phyloP scores from a whole-genome alignment of 2,329 filamentous ascomycete genomes.

The Sclerotinia subarctica region DNA sequence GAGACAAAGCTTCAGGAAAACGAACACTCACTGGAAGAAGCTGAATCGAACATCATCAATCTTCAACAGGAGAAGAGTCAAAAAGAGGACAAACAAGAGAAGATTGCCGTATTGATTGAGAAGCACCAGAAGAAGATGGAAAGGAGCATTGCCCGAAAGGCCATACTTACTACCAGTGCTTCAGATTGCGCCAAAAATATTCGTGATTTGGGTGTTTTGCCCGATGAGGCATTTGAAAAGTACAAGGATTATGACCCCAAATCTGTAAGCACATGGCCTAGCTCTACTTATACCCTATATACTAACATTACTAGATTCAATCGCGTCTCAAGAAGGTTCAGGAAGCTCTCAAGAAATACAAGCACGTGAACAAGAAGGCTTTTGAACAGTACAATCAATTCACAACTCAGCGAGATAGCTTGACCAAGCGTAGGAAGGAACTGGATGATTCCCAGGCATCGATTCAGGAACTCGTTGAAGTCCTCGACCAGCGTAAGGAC shows the following conservation, averaged over 20 bases:
- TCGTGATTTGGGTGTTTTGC: constrained; percentile 85
- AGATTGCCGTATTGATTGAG: constrained; percentile 74
- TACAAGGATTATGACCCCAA: constrained; percentile 82
- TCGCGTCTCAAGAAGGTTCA: constrained; percentile 81
- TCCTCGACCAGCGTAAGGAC: constrained; percentile 92
- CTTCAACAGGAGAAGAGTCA: constrained; percentile 51
- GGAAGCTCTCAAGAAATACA: constrained; percentile 91
- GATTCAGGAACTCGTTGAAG: constrained; percentile 88
- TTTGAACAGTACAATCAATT: constrained; percentile 99
- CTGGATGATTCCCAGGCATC: constrained; percentile 81
- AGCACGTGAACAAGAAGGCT: constrained; percentile 98
- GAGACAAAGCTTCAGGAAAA: constrained; percentile 68
- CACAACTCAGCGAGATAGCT: constrained; percentile 82
- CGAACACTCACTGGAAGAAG: constrained; percentile 66
- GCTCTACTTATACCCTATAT: neutral
- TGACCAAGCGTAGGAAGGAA: constrained; percentile 81
- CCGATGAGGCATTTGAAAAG: constrained; percentile 89
- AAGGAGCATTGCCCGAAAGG: constrained; percentile 86
- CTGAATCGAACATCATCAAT: constrained; percentile 41
- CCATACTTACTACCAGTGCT: constrained; percentile 71
- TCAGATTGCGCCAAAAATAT: constrained; percentile 85
- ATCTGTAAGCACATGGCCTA: constrained; percentile 50
- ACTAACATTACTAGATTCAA: constrained; percentile 29
- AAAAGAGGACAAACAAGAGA: constrained; percentile 69
- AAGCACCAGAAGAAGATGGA: constrained; percentile 87